A percentile compares a stretch with the other conserved stretches of the same genome.
phyloP scores from a whole-genome alignment of 331 rosid genomes.

The Rhamnella rubrinervis region DNA sequence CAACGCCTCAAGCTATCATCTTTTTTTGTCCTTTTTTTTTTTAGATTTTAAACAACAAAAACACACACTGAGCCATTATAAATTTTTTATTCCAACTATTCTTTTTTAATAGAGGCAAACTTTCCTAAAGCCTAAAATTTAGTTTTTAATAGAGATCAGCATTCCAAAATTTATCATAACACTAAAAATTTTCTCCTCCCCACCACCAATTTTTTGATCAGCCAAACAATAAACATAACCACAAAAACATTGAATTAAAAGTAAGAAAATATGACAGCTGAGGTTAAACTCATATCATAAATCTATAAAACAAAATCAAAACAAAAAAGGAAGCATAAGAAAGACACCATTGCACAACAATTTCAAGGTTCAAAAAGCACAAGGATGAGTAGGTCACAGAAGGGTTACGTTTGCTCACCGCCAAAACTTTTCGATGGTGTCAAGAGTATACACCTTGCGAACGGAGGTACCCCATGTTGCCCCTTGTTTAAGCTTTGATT shows the following conservation, averaged over 20 bases:
- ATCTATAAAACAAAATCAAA: neutral
- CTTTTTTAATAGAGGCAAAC: neutral
- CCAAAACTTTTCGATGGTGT: constrained; percentile 92
- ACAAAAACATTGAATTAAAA: neutral
- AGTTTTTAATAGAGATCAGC: neutral
- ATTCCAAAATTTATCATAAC: neutral
- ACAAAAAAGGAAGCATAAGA: neutral
- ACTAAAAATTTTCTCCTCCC: neutral
- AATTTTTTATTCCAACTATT: no score
- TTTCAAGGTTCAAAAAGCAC: neutral
- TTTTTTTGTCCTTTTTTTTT: no score
- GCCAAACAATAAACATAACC: neutral
- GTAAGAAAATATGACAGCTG: neutral
- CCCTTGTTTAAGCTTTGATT: constrained; percentile 63
- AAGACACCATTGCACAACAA: neutral
- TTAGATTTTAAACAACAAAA: neutral
- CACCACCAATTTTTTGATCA: neutral
- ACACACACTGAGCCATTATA: neutral
- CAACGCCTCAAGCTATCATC: neutral
- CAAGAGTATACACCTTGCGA: constrained; percentile 71
- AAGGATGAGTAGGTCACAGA: neutral
- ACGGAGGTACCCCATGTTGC: constrained; percentile 86
- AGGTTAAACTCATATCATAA: constrained; percentile 4
- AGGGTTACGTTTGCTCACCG: constrained; percentile 37
- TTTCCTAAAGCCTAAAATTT: neutral